Percentiles rank a stretch among this genome's conserved stretches.
These are phyloP conservation scores for Trichosporon coremiiforme DNA, from an alignment of 1,284 basidiomycete species.

Conservation along the genomic window DNA sequence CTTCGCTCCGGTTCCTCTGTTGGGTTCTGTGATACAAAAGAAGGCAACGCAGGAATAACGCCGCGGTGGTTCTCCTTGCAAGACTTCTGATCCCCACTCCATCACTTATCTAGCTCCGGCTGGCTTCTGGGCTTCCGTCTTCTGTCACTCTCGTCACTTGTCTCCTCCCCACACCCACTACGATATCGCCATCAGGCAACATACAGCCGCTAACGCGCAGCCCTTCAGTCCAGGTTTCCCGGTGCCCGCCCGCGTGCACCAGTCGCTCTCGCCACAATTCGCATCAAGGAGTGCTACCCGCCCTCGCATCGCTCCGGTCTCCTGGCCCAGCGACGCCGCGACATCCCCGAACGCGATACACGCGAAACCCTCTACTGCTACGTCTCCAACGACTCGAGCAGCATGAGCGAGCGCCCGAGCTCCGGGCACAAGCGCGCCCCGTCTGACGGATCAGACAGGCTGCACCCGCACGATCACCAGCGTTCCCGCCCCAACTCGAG, in stretches of 20 bases:
- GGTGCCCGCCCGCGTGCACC: slow-evolving; percentile 9
- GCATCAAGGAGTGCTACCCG: not conserved
- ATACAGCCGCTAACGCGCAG: not conserved
- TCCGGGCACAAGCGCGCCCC: not conserved
- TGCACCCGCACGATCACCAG: not conserved
- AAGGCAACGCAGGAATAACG: slow-evolving; percentile 12
- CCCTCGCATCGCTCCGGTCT: slow-evolving; percentile 9
- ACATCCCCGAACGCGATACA: not conserved
- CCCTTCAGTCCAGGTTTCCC: slow-evolving; percentile 1
- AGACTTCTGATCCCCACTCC: not conserved
- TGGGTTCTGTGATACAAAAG: not conserved
- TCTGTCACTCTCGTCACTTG: slow-evolving; percentile 1
- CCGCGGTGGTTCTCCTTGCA: too few relatives aligned
- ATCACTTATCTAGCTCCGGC: not conserved
- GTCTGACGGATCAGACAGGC: not conserved
- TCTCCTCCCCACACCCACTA: not conserved
- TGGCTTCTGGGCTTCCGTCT: not conserved
- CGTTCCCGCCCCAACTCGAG: not conserved
- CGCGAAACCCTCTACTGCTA: slow-evolving; percentile 12
- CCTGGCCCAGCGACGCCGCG: not conserved
- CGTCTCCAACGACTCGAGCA: not conserved
- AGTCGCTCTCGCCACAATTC: not conserved
- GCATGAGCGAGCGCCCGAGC: slow-evolving; percentile 12
- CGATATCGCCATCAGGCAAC: not conserved
- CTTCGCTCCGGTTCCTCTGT: not conserved